Evolutionary conservation across 345 rosid species (phyloP).

Genomic region (Salix udensis): DNA sequence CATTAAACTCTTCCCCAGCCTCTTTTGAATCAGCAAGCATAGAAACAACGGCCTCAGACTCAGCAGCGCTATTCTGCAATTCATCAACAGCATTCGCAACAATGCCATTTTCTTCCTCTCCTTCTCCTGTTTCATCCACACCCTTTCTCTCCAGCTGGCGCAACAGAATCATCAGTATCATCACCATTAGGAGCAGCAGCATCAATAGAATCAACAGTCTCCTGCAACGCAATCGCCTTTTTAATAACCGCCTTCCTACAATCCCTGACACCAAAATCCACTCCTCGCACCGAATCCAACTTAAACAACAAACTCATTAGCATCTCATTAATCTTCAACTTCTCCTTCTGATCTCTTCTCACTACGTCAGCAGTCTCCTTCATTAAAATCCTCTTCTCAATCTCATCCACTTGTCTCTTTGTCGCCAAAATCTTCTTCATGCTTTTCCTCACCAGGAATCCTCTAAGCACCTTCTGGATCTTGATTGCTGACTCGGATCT

Average conservation of each 20-base stretch:
- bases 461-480: conserved; percentile 59
- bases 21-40: too few species aligned
- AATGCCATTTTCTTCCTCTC: neutral
- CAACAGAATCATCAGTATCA: neutral
- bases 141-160: neutral
- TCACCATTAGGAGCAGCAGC: neutral
- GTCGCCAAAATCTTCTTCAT: conserved; percentile 41
- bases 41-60: neutral
- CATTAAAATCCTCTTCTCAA: conserved; percentile 38
- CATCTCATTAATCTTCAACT: conserved; percentile 46
- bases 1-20: neutral
- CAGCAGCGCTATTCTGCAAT: neutral
- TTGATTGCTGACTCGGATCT: conserved; percentile 34
- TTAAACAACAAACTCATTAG: conserved; percentile 52
- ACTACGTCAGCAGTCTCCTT: conserved; percentile 32
- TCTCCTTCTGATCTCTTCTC: conserved; percentile 38
- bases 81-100: neutral
- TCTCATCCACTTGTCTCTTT: conserved; percentile 38
- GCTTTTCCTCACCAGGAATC: conserved; percentile 52
- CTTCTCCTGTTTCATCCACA: conserved; percentile 4
- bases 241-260: conserved; percentile 47
- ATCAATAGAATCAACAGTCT: conserved; percentile 42
- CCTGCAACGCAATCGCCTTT: conserved; percentile 57
- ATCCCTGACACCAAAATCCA: conserved; percentile 53
- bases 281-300: conserved; percentile 55